Evolutionary conservation across 2,329 filamentous ascomycete genomes (phyloP).

Genomic region (Ascochyta rabiei): DNA sequence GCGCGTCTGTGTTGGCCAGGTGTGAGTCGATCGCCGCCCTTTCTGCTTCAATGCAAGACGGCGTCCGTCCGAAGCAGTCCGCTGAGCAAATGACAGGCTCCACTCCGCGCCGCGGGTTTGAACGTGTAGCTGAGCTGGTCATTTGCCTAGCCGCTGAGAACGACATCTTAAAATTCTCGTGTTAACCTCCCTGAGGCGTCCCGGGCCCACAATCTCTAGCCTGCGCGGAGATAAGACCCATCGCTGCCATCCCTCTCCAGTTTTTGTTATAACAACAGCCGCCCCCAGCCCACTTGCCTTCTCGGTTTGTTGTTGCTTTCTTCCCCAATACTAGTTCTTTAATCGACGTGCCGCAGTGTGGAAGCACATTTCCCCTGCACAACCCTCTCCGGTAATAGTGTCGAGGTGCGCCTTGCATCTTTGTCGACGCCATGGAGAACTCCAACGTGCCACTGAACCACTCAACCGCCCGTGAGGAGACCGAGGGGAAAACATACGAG

Average conservation of each 20-base stretch:
- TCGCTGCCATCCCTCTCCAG: conserved; percentile 5
- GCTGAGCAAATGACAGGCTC: conserved; percentile 17
- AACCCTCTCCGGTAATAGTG: conserved; percentile 1
- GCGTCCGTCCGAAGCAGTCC: conserved; percentile 22
- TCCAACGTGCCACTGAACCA: conserved; percentile 28
- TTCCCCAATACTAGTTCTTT: conserved; percentile 23
- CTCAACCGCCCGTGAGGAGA: conserved; percentile 29
- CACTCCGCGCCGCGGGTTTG: not conserved
- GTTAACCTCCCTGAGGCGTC: conserved; percentile 18
- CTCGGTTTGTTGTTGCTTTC: conserved; percentile 1
- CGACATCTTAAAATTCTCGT: conserved; percentile 14
- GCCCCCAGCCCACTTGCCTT: not conserved
- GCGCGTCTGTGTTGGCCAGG: not conserved
- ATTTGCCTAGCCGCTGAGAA: conserved; percentile 11
- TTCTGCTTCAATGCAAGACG: not conserved
- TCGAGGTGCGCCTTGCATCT: conserved; percentile 27
- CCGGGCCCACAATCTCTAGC: conserved; percentile 7
- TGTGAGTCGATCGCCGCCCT: conserved; percentile 11
- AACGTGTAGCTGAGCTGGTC: conserved; percentile 5
- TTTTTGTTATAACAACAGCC: conserved; percentile 1
- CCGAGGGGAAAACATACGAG: conserved; percentile 35
- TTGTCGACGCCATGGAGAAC: conserved; percentile 31
- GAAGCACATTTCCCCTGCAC: conserved; percentile 7
- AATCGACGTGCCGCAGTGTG: conserved; percentile 8
- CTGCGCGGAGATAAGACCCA: conserved; percentile 14